phyloP scores from a whole-genome alignment of 345 rosid genomes.

The Bretschneidera sinensis region DNA sequence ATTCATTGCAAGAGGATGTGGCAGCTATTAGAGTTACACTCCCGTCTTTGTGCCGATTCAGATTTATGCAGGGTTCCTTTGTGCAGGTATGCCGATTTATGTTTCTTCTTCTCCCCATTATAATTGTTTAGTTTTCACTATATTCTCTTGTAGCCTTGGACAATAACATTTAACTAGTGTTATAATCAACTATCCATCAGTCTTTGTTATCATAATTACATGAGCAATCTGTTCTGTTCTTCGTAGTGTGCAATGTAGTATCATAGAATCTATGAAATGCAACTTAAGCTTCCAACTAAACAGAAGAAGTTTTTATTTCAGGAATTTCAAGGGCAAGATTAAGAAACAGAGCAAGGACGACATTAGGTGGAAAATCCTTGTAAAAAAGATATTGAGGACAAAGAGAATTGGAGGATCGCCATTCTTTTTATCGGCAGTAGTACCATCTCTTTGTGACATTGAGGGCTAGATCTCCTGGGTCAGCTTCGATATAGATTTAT shows the following conservation, averaged over 20 bases:
- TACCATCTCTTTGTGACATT: slow-evolving; percentile 12
- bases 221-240: too few relatives aligned
- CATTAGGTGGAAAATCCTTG: slow-evolving; percentile 61
- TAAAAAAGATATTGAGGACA: slow-evolving; percentile 55
- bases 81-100: slow-evolving; percentile 45
- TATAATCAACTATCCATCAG: too few relatives aligned
- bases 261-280: too few relatives aligned
- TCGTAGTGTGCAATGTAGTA: too few relatives aligned
- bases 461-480: background rate
- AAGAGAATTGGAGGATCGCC: slow-evolving; percentile 54
- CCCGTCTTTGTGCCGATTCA: slow-evolving; percentile 69
- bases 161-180: too few relatives aligned
- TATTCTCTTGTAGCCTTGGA: too few relatives aligned
- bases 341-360: slow-evolving; percentile 68
- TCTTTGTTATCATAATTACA: too few relatives aligned
- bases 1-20: slow-evolving; percentile 92
- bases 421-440: slow-evolving; percentile 33
- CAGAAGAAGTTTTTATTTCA: too few relatives aligned
- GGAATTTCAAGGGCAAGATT: slow-evolving; percentile 68
- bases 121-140: too few relatives aligned
- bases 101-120: background rate
- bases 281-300: background rate
- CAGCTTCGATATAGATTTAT: background rate
- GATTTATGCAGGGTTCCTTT: slow-evolving; percentile 69
- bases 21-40: slow-evolving; percentile 82